Evolutionary conservation across 441 rosid species (phyloP).

Genomic region (Euphorbia celastroides): DNA sequence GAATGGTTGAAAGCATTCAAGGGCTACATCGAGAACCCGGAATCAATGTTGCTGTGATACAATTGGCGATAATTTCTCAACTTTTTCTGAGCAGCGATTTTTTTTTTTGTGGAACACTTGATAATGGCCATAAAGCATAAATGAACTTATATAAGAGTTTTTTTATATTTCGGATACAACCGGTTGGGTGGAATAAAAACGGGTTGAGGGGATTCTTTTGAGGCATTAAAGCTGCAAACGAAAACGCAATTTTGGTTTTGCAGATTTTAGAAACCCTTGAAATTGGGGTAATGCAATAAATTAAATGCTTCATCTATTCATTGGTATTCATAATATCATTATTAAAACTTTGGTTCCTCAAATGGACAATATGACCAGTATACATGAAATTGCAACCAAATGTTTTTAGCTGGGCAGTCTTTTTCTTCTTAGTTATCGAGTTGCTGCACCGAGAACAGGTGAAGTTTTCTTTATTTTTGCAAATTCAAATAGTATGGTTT

Average conservation of each 20-base stretch:
- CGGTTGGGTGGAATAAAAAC: slow-evolving; percentile 13
- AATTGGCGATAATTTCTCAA: neutral
- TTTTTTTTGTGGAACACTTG: neutral
- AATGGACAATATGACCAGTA: neutral
- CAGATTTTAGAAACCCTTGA: neutral
- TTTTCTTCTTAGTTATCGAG: too few species aligned
- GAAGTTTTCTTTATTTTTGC: too few species aligned
- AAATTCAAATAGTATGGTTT: too few species aligned
- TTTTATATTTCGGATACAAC: neutral
- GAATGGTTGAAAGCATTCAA: slow-evolving; percentile 96
- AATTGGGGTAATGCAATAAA: neutral
- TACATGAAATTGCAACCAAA: neutral
- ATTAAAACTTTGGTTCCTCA: neutral
- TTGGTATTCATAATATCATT: neutral
- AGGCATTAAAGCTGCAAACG: slow-evolving; percentile 4
- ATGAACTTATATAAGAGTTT: neutral
- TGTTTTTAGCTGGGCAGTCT: neutral
- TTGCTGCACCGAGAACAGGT: too few species aligned
- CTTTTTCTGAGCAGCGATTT: slow-evolving; percentile 9
- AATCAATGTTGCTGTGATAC: slow-evolving; percentile 80
- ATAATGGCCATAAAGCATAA: neutral
- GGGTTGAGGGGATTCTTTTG: slow-evolving; percentile 3
- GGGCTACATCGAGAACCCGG: slow-evolving; percentile 86
- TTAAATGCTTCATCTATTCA: neutral
- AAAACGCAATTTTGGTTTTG: slow-evolving; percentile 13